Base-by-base conservation (phyloP, 2,329 filamentous ascomycete genomes). In the Phyllachora maydis region DNA sequence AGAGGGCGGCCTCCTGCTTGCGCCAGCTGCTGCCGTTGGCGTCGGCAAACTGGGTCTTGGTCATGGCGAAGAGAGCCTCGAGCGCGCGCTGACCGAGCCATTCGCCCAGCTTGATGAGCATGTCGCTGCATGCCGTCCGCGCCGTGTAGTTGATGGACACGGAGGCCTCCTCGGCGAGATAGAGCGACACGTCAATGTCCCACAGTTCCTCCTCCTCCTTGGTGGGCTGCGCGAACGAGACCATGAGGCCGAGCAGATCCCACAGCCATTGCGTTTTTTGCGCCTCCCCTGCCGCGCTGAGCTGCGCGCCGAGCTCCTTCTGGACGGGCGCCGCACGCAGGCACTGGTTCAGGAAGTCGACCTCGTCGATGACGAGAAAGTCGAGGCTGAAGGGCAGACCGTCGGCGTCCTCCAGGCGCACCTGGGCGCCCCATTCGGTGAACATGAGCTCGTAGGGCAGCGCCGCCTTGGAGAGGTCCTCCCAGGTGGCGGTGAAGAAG, bases 141-240 rank as follows among this genome's bases (percentile, higher is more conserved):
- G 88, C 78, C 0, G 88, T 93, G 50, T 95, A 98, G 46, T 95
- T 95, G 16, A 83, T 78, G 8, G 82, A 92, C 11, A 93, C 76
- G 3, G 82, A 85, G 2, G 81, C 85, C 50, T 95, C 85, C 47
- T 98, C 88, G 1, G 82, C 85, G 22, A 98, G 59, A 47, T 90
- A 98, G 3, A 98, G 64, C 28, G 91, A 95, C 35, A 90, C 76
- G 45, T 98, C 88, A 31, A 93, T 81, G 36, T 93, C 81, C 88
- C 88, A 98, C 7, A 98, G 52, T 6, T 78, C 81, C 49, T 93
- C 81, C 41, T 95, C 88, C 45, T 98, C 88, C 14, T 68, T 71
- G 2, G 77, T 83, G 36, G 98, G 90, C 33, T 85, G 79, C 8
- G 82, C 74, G 47, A 91, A 95, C 2, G 71, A 68, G 11, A 82